phyloP scores from a whole-genome alignment of 306 rosid species.

The Lathyrus oleraceus region DNA sequence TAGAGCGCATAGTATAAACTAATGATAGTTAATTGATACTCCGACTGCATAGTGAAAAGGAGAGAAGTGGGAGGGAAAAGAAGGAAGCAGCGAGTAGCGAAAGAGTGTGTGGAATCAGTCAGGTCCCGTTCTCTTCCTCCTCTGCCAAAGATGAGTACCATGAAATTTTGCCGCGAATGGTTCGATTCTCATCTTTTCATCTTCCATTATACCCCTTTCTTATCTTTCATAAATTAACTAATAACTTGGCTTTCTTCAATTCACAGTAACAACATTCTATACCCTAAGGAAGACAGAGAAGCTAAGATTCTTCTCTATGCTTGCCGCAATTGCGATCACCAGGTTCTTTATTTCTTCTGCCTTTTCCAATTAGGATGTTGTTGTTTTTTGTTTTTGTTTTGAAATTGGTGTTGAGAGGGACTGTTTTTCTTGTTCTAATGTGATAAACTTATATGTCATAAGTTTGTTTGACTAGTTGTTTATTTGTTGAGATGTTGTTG shows the following conservation, averaged over 20 bases:
- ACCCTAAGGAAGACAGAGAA: slow-evolving; percentile 90
- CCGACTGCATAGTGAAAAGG: not conserved
- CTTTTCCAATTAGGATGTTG: not conserved
- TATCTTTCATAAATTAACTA: not conserved
- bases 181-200: slow-evolving; percentile 22
- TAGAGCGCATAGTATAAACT: too few species aligned
- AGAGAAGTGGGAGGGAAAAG: slow-evolving; percentile 9
- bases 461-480: slow-evolving; percentile 27
- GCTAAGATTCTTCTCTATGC: slow-evolving; percentile 81
- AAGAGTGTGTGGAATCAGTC: not conserved
- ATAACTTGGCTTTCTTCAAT: not conserved
- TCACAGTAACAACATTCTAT: slow-evolving; percentile 94
- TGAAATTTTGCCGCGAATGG: slow-evolving; percentile 99
- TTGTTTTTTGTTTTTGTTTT: not conserved
- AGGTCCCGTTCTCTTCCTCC: not conserved
- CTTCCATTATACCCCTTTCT: not conserved
- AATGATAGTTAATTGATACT: too few species aligned
- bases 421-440: slow-evolving; percentile 13
- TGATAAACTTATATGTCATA: slow-evolving; percentile 6
- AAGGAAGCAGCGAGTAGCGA: not conserved
- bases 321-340: slow-evolving; percentile 96
- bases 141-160: slow-evolving; percentile 70
- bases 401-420: not conserved
- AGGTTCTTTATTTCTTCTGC: slow-evolving; percentile 43
- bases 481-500: not conserved